Percentiles rank a stretch among this genome's conserved stretches.
phyloP scores from a whole-genome alignment of 192 early-diverging fungal genomes.

The Entrophospora sp. region DNA sequence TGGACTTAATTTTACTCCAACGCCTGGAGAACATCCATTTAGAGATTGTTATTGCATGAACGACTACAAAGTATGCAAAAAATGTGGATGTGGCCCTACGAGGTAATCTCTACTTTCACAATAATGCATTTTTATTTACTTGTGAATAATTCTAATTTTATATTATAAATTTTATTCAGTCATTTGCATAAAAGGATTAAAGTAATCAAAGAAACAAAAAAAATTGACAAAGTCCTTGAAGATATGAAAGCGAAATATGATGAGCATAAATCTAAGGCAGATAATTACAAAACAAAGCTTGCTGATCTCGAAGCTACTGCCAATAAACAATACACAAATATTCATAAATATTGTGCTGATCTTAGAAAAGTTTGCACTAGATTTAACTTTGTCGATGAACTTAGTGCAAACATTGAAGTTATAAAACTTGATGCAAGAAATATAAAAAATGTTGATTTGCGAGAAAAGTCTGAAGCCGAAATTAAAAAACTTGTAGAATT shows the following conservation, averaged over 20 bases:
- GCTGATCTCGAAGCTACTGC: background rate
- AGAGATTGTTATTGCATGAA: background rate
- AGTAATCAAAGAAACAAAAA: background rate
- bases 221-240: background rate
- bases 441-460: background rate
- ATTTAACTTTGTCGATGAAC: conserved; percentile 15
- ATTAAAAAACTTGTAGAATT: conserved; percentile 1
- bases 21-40: background rate
- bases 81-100: conserved; percentile 3
- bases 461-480: conserved; percentile 1
- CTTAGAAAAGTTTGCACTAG: conserved; percentile 12
- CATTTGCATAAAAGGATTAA: background rate
- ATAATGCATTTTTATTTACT: no score
- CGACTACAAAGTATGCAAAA: background rate
- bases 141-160: background rate
- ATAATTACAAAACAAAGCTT: background rate
- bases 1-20: background rate
- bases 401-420: conserved; percentile 2
- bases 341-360: background rate
- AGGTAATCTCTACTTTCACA: conserved; percentile 4
- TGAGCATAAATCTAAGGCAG: background rate
- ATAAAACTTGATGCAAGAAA: conserved; percentile 1
- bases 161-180: background rate
- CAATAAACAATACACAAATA: background rate
- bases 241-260: conserved; percentile 5